Evolutionary conservation across 2,329 filamentous ascomycete species (phyloP).

Genomic region (Lecanicillium sp.): DNA sequence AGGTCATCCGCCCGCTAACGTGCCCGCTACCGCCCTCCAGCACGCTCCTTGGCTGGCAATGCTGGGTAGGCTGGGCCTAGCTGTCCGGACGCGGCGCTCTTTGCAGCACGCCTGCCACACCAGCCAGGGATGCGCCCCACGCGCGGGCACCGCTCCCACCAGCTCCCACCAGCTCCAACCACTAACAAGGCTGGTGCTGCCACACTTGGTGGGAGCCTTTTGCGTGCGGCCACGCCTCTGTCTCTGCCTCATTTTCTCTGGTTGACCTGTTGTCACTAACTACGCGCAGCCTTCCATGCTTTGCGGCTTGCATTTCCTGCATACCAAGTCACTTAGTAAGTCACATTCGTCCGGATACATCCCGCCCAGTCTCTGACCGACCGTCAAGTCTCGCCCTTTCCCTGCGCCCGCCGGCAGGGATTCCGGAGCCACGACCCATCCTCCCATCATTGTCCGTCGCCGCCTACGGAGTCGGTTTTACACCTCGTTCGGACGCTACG

Average conservation of each 20-base stretch:
- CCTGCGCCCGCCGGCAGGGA: constrained; percentile 4
- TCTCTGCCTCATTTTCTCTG: neutral
- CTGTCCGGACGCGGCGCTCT: constrained; percentile 11
- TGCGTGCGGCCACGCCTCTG: neutral
- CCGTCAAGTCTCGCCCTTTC: too few species aligned
- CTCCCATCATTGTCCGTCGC: constrained; percentile 6
- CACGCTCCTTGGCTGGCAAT: too few species aligned
- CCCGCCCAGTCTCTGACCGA: too few species aligned
- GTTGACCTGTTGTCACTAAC: too few species aligned
- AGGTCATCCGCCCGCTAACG: constrained; percentile 9
- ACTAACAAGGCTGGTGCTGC: neutral
- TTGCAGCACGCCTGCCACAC: constrained; percentile 11
- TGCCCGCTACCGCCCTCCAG: constrained; percentile 7
- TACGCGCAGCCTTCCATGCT: too few species aligned
- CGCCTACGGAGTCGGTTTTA: constrained; percentile 4
- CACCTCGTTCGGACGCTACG: neutral
- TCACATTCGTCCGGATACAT: too few species aligned
- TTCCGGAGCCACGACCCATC: neutral
- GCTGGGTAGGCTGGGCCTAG: too few species aligned
- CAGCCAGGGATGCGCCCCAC: constrained; percentile 9
- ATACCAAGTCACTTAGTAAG: too few species aligned
- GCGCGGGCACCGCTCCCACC: neutral
- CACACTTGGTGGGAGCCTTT: neutral
- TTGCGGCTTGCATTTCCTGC: too few species aligned
- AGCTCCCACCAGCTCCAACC: neutral